Conservation (phyloP, 495 filamentous ascomycete genomes). For the Chlorociboria aeruginascens region DNA sequence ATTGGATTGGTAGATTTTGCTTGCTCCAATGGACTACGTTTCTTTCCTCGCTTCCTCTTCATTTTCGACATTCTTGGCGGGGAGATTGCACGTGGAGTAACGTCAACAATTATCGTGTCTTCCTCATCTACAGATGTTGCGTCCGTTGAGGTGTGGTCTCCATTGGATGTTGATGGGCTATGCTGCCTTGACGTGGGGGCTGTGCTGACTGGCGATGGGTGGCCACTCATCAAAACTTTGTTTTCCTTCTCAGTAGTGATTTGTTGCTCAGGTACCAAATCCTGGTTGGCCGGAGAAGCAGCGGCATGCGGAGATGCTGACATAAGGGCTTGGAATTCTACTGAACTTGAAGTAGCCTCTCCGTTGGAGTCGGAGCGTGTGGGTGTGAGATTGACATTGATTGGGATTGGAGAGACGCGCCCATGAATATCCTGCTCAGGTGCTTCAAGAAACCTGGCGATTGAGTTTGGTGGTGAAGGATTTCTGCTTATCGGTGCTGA, state of each 20-base stretch:
- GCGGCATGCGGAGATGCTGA: too few species aligned
- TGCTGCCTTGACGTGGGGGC: background rate
- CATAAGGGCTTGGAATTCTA: too few species aligned
- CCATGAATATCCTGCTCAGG: too few species aligned
- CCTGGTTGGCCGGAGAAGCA: too few species aligned
- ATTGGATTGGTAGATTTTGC: slow-evolving; percentile 3
- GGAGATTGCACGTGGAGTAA: background rate
- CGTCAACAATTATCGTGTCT: slow-evolving; percentile 13
- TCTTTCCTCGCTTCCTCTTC: background rate
- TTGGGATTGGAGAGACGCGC: too few species aligned
- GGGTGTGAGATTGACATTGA: too few species aligned
- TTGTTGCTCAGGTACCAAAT: too few species aligned
- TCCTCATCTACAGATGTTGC: slow-evolving; percentile 18
- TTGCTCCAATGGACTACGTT: slow-evolving; percentile 1
- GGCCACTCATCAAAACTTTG: background rate
- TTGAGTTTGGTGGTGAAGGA: slow-evolving; percentile 1
- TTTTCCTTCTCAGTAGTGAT: too few species aligned
- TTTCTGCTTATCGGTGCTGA: background rate
- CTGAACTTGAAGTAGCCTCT: too few species aligned
- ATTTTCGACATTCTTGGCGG: slow-evolving; percentile 1
- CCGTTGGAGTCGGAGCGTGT: too few species aligned
- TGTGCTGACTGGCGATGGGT: background rate
- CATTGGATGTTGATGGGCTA: slow-evolving; percentile 6
- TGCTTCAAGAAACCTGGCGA: too few species aligned
- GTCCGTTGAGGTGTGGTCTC: slow-evolving; percentile 12